Percentiles rank a stretch among this genome's conserved stretches.
These are phyloP conservation scores for Calamus simplicifolius DNA, from an alignment of 176 grass and related monocot genomes.

Conservation along the genomic window DNA sequence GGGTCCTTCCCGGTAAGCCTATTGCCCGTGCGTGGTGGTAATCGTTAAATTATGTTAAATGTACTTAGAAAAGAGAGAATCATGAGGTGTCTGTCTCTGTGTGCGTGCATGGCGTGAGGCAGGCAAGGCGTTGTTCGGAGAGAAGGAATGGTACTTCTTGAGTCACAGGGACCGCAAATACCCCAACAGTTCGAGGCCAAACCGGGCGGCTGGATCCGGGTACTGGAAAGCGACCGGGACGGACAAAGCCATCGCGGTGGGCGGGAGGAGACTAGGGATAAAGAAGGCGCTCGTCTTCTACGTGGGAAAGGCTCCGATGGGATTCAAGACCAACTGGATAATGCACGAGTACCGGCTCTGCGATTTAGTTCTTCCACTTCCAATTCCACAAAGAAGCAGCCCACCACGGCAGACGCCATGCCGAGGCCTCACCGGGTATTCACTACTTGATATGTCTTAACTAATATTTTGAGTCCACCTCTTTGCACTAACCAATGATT, in stretches of 20 bases:
- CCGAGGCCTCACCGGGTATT: no score
- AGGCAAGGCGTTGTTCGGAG: background rate
- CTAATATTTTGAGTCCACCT: no score
- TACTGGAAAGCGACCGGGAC: background rate
- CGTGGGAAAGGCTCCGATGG: background rate
- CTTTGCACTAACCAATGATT: no score
- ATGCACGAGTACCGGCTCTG: slow-evolving; percentile 98
- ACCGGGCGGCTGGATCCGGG: background rate
- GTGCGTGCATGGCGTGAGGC: background rate
- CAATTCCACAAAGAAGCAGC: no score
- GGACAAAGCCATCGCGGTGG: background rate
- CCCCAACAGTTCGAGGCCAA: background rate
- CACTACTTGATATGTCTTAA: no score
- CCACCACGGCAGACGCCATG: no score
- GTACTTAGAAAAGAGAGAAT: no score
- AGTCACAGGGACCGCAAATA: background rate
- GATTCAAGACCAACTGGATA: slow-evolving; percentile 89
- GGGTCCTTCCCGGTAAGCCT: slow-evolving; percentile 1
- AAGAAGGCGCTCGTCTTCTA: slow-evolving; percentile 7
- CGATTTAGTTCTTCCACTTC: no score
- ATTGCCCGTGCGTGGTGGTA: no score
- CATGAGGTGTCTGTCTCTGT: no score
- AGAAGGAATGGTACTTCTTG: background rate
- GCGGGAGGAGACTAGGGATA: background rate
- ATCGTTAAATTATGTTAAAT: no score